phyloP scores from a whole-genome alignment of 352 stramenopile species.

The Phytophthora kernoviae region DNA sequence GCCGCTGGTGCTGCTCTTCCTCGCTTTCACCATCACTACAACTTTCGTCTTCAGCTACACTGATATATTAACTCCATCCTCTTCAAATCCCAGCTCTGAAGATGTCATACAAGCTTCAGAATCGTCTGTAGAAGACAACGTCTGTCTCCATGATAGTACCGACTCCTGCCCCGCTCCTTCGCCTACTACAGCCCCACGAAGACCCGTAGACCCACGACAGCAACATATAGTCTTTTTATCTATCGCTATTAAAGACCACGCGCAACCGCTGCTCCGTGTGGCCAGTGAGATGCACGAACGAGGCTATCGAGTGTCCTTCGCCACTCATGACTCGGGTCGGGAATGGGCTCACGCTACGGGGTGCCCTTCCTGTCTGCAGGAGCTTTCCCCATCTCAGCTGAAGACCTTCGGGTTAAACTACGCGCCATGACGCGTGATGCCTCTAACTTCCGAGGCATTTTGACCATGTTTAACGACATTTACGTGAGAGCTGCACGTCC shows the following conservation, averaged over 20 bases:
- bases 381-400: conserved; percentile 71
- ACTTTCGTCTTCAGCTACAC: conserved; percentile 22
- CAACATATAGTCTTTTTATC: conserved; percentile 81
- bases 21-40: conserved; percentile 15
- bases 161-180: conserved; percentile 18
- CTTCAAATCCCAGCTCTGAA: conserved; percentile 16
- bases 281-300: conserved; percentile 72
- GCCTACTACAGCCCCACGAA: not conserved
- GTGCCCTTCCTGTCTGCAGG: conserved; percentile 78
- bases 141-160: conserved; percentile 21
- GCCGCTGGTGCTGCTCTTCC: conserved; percentile 18
- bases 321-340: conserved; percentile 80
- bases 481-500: conserved; percentile 76
- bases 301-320: conserved; percentile 82
- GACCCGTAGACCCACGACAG: conserved; percentile 23
- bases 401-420: conserved; percentile 73
- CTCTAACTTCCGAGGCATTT: conserved; percentile 84
- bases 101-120: conserved; percentile 9
- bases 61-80: conserved; percentile 4
- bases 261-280: conserved; percentile 75
- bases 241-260: conserved; percentile 84
- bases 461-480: conserved; percentile 91
- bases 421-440: conserved; percentile 82
- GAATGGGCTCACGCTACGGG: conserved; percentile 68
- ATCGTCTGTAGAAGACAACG: conserved; percentile 8